Evolutionary conservation across 345 rosid species (phyloP).

Genomic region (Eucalyptus leucophloia): DNA sequence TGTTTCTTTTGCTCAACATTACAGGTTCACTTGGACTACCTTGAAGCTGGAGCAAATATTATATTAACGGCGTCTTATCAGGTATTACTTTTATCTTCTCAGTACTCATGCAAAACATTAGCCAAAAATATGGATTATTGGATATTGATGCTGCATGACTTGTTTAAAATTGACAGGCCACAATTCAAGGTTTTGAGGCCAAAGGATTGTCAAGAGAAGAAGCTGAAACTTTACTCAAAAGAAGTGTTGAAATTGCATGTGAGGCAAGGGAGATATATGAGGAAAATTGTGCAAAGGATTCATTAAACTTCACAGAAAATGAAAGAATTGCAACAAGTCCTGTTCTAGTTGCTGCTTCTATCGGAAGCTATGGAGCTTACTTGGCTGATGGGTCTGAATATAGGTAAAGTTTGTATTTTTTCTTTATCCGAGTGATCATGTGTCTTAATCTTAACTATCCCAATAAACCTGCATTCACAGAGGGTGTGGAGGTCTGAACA

Average conservation of each 20-base stretch:
- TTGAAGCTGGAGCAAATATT: slow-evolving; percentile 77
- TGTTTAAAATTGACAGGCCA: slow-evolving; percentile 29
- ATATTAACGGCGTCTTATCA: slow-evolving; percentile 82
- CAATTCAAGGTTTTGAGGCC: slow-evolving; percentile 82
- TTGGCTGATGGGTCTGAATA: slow-evolving; percentile 94
- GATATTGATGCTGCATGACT: background rate
- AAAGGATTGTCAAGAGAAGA: slow-evolving; percentile 59
- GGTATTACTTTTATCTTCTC: slow-evolving; percentile 13
- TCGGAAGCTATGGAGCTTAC: slow-evolving; percentile 94
- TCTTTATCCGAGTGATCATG: background rate
- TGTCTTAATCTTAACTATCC: background rate
- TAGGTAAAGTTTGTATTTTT: slow-evolving; percentile 17
- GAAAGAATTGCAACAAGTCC: slow-evolving; percentile 26
- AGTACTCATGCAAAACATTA: background rate
- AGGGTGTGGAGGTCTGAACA: background rate
- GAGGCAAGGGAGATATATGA: slow-evolving; percentile 70
- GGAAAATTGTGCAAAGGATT: slow-evolving; percentile 42
- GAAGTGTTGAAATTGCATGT: slow-evolving; percentile 72
- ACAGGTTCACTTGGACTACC: slow-evolving; percentile 91
- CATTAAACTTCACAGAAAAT: slow-evolving; percentile 28
- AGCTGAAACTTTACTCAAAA: slow-evolving; percentile 49
- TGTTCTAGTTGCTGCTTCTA: slow-evolving; percentile 74
- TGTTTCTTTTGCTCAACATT: background rate
- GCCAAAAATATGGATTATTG: background rate
- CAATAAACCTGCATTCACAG: background rate